phyloP scores from a whole-genome alignment of 306 rosid genomes.

The Quercus wislizeni region DNA sequence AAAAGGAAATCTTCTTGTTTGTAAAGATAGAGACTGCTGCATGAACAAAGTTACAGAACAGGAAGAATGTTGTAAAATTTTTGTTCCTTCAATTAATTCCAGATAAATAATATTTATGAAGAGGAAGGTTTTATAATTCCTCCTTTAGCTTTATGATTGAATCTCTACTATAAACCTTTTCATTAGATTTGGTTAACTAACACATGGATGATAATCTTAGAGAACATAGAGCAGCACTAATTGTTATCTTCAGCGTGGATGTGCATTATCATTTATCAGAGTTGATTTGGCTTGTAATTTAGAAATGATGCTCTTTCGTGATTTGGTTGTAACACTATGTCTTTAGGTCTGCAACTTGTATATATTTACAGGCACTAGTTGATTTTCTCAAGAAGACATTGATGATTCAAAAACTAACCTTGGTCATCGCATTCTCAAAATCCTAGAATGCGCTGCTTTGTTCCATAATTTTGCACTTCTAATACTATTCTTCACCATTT shows the following conservation, averaged over 20 bases:
- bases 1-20: conserved; percentile 38
- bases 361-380: background rate
- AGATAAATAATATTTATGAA: conserved; percentile 50
- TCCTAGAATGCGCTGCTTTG: conserved; percentile 25
- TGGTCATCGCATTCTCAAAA: conserved; percentile 7
- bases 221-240: background rate
- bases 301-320: background rate
- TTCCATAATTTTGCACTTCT: conserved; percentile 17
- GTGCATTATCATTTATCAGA: background rate
- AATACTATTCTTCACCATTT: conserved; percentile 5
- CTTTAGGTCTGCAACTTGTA: background rate
- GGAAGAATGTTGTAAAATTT: conserved; percentile 44
- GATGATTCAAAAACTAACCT: background rate
- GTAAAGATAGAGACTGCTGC: conserved; percentile 35
- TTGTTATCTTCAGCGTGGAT: background rate
- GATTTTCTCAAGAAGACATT: background rate
- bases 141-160: conserved; percentile 33
- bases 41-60: conserved; percentile 18
- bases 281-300: conserved; percentile 5
- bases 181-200: background rate
- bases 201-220: background rate
- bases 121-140: conserved; percentile 59
- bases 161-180: conserved; percentile 6
- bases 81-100: conserved; percentile 41
- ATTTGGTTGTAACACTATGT: background rate